These are phyloP conservation scores for Plasmodium fragile DNA, from an alignment of 169 alveolate species.

Conservation along the genomic window DNA sequence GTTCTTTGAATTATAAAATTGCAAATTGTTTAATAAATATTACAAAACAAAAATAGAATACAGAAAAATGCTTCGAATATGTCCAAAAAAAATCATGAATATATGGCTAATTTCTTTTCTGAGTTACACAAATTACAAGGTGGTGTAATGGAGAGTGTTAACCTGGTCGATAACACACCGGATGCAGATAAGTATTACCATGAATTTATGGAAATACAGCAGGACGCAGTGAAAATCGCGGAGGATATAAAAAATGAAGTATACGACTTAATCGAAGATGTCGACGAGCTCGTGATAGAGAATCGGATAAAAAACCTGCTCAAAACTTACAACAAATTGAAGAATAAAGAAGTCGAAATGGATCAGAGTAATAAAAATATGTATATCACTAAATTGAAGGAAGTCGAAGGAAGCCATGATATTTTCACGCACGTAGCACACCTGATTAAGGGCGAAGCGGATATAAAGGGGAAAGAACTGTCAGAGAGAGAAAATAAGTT, in stretches of 20 bases:
- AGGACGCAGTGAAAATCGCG: neutral
- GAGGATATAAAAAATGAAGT: conserved; percentile 8
- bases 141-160: neutral
- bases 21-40: neutral
- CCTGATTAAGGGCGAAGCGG: neutral
- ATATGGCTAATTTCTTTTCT: neutral
- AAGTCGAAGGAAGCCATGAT: neutral
- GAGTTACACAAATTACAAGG: neutral
- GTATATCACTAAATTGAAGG: conserved; percentile 4
- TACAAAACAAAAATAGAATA: conserved; percentile 8
- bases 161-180: neutral
- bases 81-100: neutral
- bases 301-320: neutral
- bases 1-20: conserved; percentile 11
- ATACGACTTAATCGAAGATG: neutral
- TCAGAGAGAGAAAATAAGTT: conserved; percentile 3
- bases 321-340: neutral
- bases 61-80: neutral
- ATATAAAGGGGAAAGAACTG: neutral
- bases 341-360: neutral
- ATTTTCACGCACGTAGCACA: neutral
- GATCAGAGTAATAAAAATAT: conserved; percentile 5
- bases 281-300: neutral
- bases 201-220: conserved; percentile 1
- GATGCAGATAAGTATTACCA: conserved; percentile 3